Base-by-base conservation (phyloP, 352 stramenopile genomes). In the Phytophthora capsici region DNA sequence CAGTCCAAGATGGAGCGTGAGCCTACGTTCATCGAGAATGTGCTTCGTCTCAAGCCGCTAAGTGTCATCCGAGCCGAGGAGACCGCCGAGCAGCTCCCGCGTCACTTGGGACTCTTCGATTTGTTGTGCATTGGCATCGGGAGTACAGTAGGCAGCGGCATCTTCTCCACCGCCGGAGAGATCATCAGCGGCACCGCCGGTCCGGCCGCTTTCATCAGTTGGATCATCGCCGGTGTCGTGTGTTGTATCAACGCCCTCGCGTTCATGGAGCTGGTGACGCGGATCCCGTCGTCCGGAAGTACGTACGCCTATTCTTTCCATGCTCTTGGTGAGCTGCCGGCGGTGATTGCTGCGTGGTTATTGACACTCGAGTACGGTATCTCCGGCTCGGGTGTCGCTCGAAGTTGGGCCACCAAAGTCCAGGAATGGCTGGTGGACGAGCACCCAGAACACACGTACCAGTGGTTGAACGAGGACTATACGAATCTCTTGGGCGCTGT, bases 231-330 rank as follows among this genome's bases (percentile, higher is more conserved):
- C 43, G 94, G 90, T 25, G 23, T 94, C 3, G 86, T 93, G 32
- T 94, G 88, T 23, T 89, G 81, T 40, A 62, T 91, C 38, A 93
- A 86, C 30, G 90, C 87, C 0, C 77, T 96, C 28, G 91, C 89
- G 46, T 98, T 96, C 75, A 95, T 96, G 60, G 93, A 98, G 63
- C 73, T 97, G 23, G 89, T 88, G 36, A 89, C 80, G 3, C 72
- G 89, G 25, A 90, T 98, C 43, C 92, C 93, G 23, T 96, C 86
- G 12, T 93, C 88, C 6, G 94, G 94, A 3, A 89, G 69, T 38
- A 97, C 88, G 4, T 98, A 98, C 77, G 85, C 90, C 10, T 98
- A 98, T 76, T 69, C 90, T 17, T 98, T 96, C 71, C 83, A 97
- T 47, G 80, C 88, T 3, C 77, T 98, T 17, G 94, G 94, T 32